Conservation (phyloP, 2,329 filamentous ascomycete genomes). For the Emmonsiellopsis sp. region DNA sequence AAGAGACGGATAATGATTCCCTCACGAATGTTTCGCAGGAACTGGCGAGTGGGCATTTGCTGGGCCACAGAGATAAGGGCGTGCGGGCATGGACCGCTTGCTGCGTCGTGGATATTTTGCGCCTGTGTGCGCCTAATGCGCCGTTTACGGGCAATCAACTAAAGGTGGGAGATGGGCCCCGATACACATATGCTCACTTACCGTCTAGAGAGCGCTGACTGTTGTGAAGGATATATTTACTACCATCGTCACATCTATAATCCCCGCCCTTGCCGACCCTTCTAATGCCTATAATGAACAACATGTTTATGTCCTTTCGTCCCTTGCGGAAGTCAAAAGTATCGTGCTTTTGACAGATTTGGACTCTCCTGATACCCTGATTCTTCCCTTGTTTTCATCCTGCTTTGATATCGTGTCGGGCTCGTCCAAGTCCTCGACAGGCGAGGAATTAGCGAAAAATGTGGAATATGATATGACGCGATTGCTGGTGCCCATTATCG, state of each 20-base stretch:
- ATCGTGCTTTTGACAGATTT: slow-evolving; percentile 86
- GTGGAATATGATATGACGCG: slow-evolving; percentile 88
- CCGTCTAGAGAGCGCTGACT: slow-evolving; percentile 1
- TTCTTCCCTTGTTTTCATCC: slow-evolving; percentile 71
- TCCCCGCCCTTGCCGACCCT: slow-evolving; percentile 78
- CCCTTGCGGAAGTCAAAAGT: slow-evolving; percentile 86
- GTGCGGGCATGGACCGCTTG: slow-evolving; percentile 82
- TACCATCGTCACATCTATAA: slow-evolving; percentile 71
- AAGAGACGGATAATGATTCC: slow-evolving; percentile 74
- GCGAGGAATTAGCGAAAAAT: slow-evolving; percentile 81
- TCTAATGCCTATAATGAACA: slow-evolving; percentile 86
- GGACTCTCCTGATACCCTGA: slow-evolving; percentile 68
- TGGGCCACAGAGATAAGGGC: slow-evolving; percentile 87
- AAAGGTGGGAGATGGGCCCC: slow-evolving; percentile 52
- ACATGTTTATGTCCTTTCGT: slow-evolving; percentile 83
- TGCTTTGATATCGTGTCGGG: slow-evolving; percentile 89
- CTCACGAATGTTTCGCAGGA: slow-evolving; percentile 76
- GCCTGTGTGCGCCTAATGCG: slow-evolving; percentile 87
- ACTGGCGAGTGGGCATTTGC: slow-evolving; percentile 68
- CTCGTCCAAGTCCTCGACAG: slow-evolving; percentile 62
- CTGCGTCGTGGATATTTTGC: slow-evolving; percentile 87
- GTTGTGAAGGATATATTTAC: slow-evolving; percentile 73
- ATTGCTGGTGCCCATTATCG: slow-evolving; percentile 74
- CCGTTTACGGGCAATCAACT: slow-evolving; percentile 85
- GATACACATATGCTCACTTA: slow-evolving; percentile 11